These are phyloP conservation scores for Iodosphaeria phyllophila DNA, from an alignment of 2,329 filamentous ascomycete species.

Conservation along the genomic window DNA sequence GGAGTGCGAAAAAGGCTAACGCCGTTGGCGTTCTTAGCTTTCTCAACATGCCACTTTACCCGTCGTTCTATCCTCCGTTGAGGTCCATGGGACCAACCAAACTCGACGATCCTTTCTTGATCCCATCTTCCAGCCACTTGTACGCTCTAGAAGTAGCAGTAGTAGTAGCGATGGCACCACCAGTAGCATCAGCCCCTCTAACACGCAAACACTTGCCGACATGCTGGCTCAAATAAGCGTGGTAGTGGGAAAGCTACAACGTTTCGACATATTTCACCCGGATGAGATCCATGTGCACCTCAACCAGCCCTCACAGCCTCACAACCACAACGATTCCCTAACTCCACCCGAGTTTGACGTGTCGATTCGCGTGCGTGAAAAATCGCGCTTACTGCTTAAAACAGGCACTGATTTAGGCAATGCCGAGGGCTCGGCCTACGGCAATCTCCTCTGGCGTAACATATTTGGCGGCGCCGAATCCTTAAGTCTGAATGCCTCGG, in stretches of 20 bases:
- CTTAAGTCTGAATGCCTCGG: constrained; percentile 67
- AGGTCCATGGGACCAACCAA: constrained; percentile 63
- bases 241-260: constrained; percentile 39
- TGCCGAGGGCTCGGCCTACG: constrained; percentile 82
- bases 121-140: constrained; percentile 58
- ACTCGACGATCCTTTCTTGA: constrained; percentile 76
- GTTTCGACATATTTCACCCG: constrained; percentile 78
- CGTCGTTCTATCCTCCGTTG: constrained; percentile 71
- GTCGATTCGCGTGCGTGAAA: constrained; percentile 59
- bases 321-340: constrained; percentile 46
- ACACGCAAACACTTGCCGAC: constrained; percentile 61
- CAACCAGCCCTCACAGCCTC: constrained; percentile 57
- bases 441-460: constrained; percentile 74
- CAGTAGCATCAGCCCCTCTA: constrained; percentile 45
- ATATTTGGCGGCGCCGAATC: constrained; percentile 88
- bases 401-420: constrained; percentile 91
- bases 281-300: constrained; percentile 67
- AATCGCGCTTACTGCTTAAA: constrained; percentile 70
- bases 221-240: constrained; percentile 30
- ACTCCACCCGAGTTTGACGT: constrained; percentile 66
- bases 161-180: too few relatives aligned
- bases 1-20: neutral
- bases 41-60: constrained; percentile 71
- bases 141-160: too few relatives aligned
- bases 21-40: constrained; percentile 29